Evolutionary conservation across 2,329 filamentous ascomycete genomes (phyloP).

Genomic region (Talaromyces amestolkiae): DNA sequence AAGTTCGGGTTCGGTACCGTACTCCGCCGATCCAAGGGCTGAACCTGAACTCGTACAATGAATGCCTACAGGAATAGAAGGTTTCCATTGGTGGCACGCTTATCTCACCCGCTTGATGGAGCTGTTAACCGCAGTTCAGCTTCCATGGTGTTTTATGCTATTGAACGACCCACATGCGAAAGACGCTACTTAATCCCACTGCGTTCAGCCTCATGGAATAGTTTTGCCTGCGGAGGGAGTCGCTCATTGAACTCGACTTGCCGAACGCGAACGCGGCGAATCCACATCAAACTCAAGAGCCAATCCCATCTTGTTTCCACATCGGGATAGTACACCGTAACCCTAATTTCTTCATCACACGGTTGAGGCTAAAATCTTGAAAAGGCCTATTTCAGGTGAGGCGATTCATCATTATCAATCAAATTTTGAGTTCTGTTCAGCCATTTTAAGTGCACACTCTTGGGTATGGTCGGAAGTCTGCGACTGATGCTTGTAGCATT

Average conservation of each 20-base stretch:
- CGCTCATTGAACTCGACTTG: neutral
- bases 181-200: neutral
- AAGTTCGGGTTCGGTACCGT: neutral
- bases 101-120: neutral
- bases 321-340: neutral
- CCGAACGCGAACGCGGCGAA: neutral
- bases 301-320: neutral
- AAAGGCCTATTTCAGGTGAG: neutral
- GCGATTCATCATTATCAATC: neutral
- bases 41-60: neutral
- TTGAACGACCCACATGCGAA: neutral
- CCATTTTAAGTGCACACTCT: neutral
- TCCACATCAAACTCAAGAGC: neutral
- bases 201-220: neutral
- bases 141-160: neutral
- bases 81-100: neutral
- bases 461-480: neutral
- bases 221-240: neutral
- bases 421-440: neutral
- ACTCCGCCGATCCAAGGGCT: neutral
- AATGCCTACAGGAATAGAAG: neutral
- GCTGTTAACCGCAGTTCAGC: neutral
- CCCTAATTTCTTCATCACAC: neutral
- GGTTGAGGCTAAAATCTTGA: neutral
- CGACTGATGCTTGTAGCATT: neutral